A percentile compares a stretch with the other conserved stretches of the same genome.
Evolutionary conservation across 2,329 filamentous ascomycete genomes (phyloP).

Genomic region (Nemania abortiva): DNA sequence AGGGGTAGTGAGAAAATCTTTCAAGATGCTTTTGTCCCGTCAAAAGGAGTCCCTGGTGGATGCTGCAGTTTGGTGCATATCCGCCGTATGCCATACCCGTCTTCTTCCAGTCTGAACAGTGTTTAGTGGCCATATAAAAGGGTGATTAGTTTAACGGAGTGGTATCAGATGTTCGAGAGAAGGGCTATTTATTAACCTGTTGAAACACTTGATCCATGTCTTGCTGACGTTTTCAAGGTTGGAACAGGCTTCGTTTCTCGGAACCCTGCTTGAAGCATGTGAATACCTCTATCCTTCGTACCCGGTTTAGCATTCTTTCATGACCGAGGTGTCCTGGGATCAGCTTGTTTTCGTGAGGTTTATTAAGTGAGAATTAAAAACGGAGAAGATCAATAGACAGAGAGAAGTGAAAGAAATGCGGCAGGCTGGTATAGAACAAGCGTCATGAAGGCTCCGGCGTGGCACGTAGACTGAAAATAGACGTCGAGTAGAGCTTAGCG

Average conservation of each 20-base stretch:
- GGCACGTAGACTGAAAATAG: constrained; percentile 59
- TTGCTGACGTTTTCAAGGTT: constrained; percentile 6
- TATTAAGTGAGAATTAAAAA: constrained; percentile 62
- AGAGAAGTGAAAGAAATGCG: constrained; percentile 57
- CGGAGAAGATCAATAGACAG: constrained; percentile 56
- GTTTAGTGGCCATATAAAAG: constrained; percentile 38
- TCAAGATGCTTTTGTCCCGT: constrained; percentile 35
- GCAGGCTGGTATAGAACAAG: constrained; percentile 70
- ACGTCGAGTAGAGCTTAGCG: constrained; percentile 70
- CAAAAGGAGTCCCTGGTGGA: constrained; percentile 40
- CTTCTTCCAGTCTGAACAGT: constrained; percentile 34
- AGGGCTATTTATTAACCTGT: constrained; percentile 41
- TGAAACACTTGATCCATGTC: constrained; percentile 40
- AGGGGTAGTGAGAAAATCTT: constrained; percentile 35
- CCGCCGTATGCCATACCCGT: constrained; percentile 45
- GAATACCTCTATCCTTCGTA: constrained; percentile 23
- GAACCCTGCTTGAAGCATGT: constrained; percentile 39
- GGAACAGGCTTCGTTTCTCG: constrained; percentile 34
- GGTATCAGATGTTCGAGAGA: constrained; percentile 41
- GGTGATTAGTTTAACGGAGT: constrained; percentile 27
- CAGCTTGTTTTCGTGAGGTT: constrained; percentile 52
- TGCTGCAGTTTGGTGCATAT: constrained; percentile 46
- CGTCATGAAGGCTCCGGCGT: constrained; percentile 70
- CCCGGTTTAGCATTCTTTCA: constrained; percentile 24
- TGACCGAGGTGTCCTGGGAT: constrained; percentile 44